phyloP scores from a whole-genome alignment of 306 rosid species.

The Castanopsis chinensis region DNA sequence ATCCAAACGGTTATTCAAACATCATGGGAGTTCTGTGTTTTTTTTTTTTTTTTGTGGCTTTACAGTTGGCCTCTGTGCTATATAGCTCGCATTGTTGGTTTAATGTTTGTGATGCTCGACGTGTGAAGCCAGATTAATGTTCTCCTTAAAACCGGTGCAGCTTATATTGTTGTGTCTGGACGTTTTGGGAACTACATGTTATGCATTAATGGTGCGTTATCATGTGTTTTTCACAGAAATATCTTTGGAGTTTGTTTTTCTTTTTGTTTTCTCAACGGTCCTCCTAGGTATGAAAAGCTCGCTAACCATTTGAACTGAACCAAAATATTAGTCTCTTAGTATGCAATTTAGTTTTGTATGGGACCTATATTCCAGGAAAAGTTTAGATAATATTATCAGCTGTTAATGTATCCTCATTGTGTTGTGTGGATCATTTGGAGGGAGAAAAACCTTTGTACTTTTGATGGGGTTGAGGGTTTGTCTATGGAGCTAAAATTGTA shows the following conservation, averaged over 20 bases:
- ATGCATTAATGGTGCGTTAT: not conserved
- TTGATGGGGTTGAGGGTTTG: no score
- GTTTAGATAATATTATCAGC: no score
- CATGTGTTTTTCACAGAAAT: not conserved
- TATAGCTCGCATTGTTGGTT: slow-evolving; percentile 22
- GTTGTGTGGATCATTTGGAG: no score
- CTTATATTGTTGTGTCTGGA: slow-evolving; percentile 49
- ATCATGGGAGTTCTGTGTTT: no score
- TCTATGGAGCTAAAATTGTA: no score
- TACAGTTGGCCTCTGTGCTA: slow-evolving; percentile 16
- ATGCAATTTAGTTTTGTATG: no score
- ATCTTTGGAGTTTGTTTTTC: not conserved
- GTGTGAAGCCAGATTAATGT: slow-evolving; percentile 53
- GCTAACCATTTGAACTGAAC: no score
- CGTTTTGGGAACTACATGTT: slow-evolving; percentile 69
- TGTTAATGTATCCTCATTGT: no score
- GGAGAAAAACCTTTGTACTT: no score
- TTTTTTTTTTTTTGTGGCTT: slow-evolving; percentile 27
- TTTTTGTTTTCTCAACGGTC: not conserved
- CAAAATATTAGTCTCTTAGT: no score
- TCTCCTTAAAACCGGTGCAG: slow-evolving; percentile 67
- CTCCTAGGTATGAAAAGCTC: not conserved
- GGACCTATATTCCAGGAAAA: no score
- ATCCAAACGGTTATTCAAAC: not conserved
- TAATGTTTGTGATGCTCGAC: slow-evolving; percentile 23